Percentiles rank a stretch among this genome's conserved stretches.
These are phyloP conservation scores for Acanthamoeba lenticulata DNA, from an alignment of 208 protist species.

Conservation along the genomic window DNA sequence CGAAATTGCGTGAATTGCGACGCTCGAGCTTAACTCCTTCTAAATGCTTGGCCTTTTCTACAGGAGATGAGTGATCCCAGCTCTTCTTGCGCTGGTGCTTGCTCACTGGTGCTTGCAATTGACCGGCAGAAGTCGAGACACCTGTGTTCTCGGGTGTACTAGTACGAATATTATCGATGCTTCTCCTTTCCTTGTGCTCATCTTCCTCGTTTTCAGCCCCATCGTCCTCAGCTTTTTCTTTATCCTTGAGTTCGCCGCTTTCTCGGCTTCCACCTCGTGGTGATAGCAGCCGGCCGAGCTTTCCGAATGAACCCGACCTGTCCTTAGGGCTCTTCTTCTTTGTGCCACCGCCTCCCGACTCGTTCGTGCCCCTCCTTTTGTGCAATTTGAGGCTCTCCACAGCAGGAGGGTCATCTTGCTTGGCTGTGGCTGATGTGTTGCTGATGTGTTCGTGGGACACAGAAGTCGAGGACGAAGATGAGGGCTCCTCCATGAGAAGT, in stretches of 20 bases:
- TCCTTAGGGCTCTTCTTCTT: constrained; percentile 30
- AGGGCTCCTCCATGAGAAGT: not conserved
- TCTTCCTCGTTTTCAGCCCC: not conserved
- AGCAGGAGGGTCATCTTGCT: not conserved
- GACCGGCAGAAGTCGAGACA: not conserved
- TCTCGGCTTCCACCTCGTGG: not conserved
- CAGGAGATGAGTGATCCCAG: not conserved
- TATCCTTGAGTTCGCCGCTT: not conserved
- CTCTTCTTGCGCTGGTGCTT: constrained; percentile 43
- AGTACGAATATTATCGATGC: not conserved
- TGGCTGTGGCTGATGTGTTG: not conserved
- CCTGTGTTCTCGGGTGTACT: not conserved
- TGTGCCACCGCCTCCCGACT: not conserved
- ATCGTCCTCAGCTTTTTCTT: not conserved
- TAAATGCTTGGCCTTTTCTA: constrained; percentile 2
- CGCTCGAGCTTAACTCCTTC: not conserved
- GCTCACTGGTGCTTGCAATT: not conserved
- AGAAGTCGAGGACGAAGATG: too few species aligned
- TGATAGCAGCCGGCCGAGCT: not conserved
- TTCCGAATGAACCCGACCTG: not conserved
- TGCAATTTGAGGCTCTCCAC: not conserved
- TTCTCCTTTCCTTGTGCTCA: not conserved
- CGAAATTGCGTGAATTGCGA: constrained; percentile 54
- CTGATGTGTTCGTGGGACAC: too few species aligned
- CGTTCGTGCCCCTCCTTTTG: not conserved